Evolutionary conservation across 306 rosid species (phyloP), one percentile per base, ranked within the genome.

Genomic region (Cucurbita ficifolia): DNA sequence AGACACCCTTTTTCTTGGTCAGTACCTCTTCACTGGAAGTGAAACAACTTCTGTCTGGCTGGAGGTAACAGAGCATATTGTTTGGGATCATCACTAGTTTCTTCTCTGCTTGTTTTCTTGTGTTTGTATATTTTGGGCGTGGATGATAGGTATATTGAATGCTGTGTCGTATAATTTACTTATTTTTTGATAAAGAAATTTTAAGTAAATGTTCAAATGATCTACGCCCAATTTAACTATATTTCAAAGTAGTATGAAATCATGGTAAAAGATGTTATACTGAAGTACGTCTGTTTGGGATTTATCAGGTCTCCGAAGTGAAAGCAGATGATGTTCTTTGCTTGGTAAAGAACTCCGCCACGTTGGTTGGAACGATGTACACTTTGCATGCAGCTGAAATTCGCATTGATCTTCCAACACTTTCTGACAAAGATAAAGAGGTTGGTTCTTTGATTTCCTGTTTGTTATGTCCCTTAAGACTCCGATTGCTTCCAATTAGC

Each of bases 1-100:
- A 16, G 88, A 82, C 81, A 75, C 82, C 45, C 79, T 84, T 43
- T 84, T 84, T 75, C 76, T 84, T 67, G 88, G 86, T 54, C 82
- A 84, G 52, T 84, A 84, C 73, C 88, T 84, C 72, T 84, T 84
- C 29, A 82, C 88, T 4, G 88, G 88, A 60, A 84, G 84, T 75
- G 88, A 84, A 84, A 84, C 77, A 16, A 84, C 88, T 10, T 84
- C 88, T 8, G 86, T 84, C 71, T 82, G 81, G 82, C 51, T 84
- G 76, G 88, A 84, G 88, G 88, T 84, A 64, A 77, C 13, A 4
- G 52, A 63, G 52, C 72, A 64, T 64, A 64, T 10, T 42, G 35
- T 64, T 64, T 5, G 72, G 5, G n/a, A 5, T 50, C 16, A 1
- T 48, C 58, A 48, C 58, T 73, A 8, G 5, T 43, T 70, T 18